These are phyloP conservation scores for Hansenula sp. DNA, from an alignment of 1,139 yeast species.

Conservation along the genomic window DNA sequence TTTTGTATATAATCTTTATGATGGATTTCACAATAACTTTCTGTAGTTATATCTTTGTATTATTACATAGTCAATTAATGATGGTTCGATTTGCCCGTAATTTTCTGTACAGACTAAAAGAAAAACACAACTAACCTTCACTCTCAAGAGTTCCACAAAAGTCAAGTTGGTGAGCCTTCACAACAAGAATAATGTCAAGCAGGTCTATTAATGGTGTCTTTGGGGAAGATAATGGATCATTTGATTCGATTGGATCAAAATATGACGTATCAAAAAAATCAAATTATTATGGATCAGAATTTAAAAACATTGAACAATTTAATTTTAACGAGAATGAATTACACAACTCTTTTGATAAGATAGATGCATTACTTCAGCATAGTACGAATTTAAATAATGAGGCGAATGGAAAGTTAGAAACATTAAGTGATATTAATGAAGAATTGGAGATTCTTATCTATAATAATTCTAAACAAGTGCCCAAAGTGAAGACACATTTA, in stretches of 20 bases:
- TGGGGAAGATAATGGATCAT: not conserved
- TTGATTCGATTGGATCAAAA: not conserved
- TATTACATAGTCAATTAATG: too few relatives aligned
- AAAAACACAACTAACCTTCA: too few relatives aligned
- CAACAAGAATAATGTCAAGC: too few relatives aligned
- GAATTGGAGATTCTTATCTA: not conserved
- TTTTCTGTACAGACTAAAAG: too few relatives aligned
- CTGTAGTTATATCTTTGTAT: too few relatives aligned
- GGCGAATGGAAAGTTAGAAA: not conserved
- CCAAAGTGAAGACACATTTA: slow-evolving; percentile 1
- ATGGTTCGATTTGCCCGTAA: too few relatives aligned
- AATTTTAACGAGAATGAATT: not conserved
- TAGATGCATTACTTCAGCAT: not conserved
- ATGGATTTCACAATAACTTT: not conserved
- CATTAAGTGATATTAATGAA: not conserved
- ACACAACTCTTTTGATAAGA: not conserved
- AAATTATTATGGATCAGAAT: not conserved
- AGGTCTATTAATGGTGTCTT: not conserved
- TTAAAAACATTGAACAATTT: not conserved
- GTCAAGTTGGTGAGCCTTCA: too few relatives aligned
- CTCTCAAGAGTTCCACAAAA: too few relatives aligned
- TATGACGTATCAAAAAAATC: not conserved
- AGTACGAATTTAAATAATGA: not conserved
- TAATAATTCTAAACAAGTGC: not conserved
- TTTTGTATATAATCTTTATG: not conserved